Percentiles rank a stretch among this genome's conserved stretches.
phyloP scores from a whole-genome alignment of 1,139 yeast genomes.

The Yamadazyma friedrichii region DNA sequence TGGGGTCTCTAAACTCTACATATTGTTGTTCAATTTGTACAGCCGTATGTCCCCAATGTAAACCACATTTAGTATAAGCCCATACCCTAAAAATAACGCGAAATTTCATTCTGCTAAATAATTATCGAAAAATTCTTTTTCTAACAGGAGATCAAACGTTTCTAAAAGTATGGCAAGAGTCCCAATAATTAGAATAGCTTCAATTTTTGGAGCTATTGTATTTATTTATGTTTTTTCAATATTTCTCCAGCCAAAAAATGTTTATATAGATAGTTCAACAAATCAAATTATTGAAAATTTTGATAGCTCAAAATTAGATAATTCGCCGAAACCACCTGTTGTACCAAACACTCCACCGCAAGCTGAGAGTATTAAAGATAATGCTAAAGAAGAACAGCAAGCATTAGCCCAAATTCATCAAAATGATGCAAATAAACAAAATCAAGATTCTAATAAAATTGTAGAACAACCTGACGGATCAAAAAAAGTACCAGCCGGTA shows the following conservation, averaged over 20 bases:
- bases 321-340: neutral
- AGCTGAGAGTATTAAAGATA: conserved; percentile 17
- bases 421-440: neutral
- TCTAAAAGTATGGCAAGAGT: conserved; percentile 11
- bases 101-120: too few relatives aligned
- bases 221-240: conserved; percentile 19
- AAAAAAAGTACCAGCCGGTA: conserved; percentile 10
- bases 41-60: too few relatives aligned
- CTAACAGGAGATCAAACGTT: too few relatives aligned
- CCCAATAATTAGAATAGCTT: conserved; percentile 18
- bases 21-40: too few relatives aligned
- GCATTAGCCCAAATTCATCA: conserved; percentile 14
- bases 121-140: too few relatives aligned
- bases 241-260: conserved; percentile 19
- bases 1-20: too few relatives aligned
- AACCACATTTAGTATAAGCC: too few relatives aligned
- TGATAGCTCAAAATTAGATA: conserved; percentile 5
- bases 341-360: neutral
- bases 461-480: conserved; percentile 5
- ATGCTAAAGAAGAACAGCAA: conserved; percentile 15
- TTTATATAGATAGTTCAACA: conserved; percentile 26
- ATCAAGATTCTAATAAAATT: neutral
- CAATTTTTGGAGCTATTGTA: conserved; percentile 19
- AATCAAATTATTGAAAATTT: conserved; percentile 20
- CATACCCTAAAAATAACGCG: too few relatives aligned